Conservation (phyloP, 2,329 filamentous ascomycete species). For the Teratosphaeria gauchensis region DNA sequence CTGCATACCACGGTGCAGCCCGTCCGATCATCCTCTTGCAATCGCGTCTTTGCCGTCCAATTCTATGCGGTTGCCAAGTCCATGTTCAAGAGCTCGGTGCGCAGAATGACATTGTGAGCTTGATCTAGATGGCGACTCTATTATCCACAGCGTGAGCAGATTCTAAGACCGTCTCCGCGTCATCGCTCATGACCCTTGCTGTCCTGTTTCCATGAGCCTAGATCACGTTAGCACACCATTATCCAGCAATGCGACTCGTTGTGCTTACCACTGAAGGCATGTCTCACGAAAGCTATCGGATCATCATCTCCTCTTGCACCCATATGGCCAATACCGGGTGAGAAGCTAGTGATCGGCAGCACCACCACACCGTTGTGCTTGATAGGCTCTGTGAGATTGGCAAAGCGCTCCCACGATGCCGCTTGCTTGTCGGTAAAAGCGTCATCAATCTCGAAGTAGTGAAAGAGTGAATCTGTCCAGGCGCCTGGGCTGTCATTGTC, state of each 20-base stretch:
- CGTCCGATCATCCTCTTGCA: no score
- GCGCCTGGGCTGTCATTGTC: constrained; percentile 50
- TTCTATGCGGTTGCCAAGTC: no score
- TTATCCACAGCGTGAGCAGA: no score
- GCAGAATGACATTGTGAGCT: no score
- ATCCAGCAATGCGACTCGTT: background rate
- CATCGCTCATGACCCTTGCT: background rate
- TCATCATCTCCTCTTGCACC: constrained; percentile 78
- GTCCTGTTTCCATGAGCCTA: background rate
- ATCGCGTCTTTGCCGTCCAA: no score
- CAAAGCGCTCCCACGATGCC: constrained; percentile 82
- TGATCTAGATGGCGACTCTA: no score
- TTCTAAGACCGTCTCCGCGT: no score
- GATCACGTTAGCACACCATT: background rate
- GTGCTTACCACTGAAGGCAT: constrained; percentile 78
- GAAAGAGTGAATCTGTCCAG: constrained; percentile 89
- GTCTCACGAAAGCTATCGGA: constrained; percentile 94
- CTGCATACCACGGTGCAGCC: no score
- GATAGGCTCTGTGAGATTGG: constrained; percentile 70
- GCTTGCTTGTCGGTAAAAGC: constrained; percentile 68
- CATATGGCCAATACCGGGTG: constrained; percentile 89
- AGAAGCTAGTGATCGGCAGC: constrained; percentile 93
- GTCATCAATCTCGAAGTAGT: constrained; percentile 81
- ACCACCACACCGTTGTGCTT: constrained; percentile 91
- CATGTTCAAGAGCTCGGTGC: no score